Base-by-base conservation (phyloP, 2,329 filamentous ascomycete species). In the Diaporthe sp. region DNA sequence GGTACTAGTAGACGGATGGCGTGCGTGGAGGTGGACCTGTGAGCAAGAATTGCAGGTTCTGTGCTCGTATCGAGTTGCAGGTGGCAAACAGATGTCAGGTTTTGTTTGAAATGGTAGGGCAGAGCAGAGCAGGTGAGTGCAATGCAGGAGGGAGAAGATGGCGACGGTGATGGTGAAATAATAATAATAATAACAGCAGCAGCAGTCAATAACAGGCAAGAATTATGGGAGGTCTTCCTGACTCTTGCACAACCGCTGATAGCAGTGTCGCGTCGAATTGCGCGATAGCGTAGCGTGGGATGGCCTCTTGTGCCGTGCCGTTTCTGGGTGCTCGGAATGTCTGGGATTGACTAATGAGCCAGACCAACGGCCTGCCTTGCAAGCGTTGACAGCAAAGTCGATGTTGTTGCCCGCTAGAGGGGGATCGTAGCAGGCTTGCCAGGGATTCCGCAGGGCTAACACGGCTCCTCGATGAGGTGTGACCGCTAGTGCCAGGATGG, bases 181-280 rank as follows among this genome's bases (percentile, higher is more conserved):
- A 47, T 4, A 52, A 72, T 38, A 50, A 33, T 15, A n/a, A 47
- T 33, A 66, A n/a, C n/a, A n/a, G n/a, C n/a, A n/a, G n/a, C n/a
- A n/a, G n/a, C n/a, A n/a, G n/a, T n/a, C n/a, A n/a, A 50, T 35
- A 67, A 66, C 42, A 68, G 70, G 45, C 9, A 58, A 50, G 17
- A 47, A 55, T 55, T 50, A 6, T 47, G 67, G 68, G 30, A 54
- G 55, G 35, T 54, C 17, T 45, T 45, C 22, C 57, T 76, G 74
- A 55, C 54, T 72, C 74, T 72, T 76, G 70, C 71, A 72, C 71
- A 42, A 70, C 35, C 45, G 71, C 17, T 57, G 74, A 73, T 60
- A 28, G 70, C 71, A 52, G 72, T 76, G 74, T 76, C 74, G 72
- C 74, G 74, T 74, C 72, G 74, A 73, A 74, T 76, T 74, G 74